Evolutionary conservation across 73 alveolate genomes (phyloP).

Genomic region (Chromera velia): DNA sequence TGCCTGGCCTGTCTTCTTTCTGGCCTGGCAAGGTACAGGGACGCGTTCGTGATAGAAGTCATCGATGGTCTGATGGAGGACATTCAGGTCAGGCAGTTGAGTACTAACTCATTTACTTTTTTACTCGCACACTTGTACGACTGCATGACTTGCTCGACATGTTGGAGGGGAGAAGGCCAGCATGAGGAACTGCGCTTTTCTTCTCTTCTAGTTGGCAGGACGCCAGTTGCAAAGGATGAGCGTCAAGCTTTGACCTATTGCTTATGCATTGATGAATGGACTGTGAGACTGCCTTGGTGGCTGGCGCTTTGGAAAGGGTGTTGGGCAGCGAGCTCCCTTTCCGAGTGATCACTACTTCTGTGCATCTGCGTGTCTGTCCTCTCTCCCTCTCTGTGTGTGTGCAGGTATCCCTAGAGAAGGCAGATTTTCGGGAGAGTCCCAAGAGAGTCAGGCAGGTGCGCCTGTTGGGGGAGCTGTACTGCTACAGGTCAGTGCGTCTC

Average conservation of each 20-base stretch:
- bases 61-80: neutral
- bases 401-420: slow-evolving; percentile 4
- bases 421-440: slow-evolving; percentile 33
- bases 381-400: too few species aligned
- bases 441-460: slow-evolving; percentile 28
- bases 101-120: too few species aligned
- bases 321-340: too few species aligned
- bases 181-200: too few species aligned
- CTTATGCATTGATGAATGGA: neutral
- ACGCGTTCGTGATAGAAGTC: neutral
- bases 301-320: too few species aligned
- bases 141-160: neutral
- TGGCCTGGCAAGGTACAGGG: neutral
- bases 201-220: too few species aligned
- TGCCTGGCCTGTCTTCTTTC: neutral
- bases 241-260: too few species aligned
- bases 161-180: neutral
- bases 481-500: slow-evolving; percentile 20
- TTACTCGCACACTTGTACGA: too few species aligned
- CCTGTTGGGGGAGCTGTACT: slow-evolving; percentile 42
- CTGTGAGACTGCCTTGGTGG: too few species aligned
- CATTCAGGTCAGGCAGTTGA: neutral
- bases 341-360: neutral
- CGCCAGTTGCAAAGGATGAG: too few species aligned
- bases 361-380: too few species aligned